Base-by-base conservation (phyloP, 129 eudicot genomes). In the Flaveria sonorensis region DNA sequence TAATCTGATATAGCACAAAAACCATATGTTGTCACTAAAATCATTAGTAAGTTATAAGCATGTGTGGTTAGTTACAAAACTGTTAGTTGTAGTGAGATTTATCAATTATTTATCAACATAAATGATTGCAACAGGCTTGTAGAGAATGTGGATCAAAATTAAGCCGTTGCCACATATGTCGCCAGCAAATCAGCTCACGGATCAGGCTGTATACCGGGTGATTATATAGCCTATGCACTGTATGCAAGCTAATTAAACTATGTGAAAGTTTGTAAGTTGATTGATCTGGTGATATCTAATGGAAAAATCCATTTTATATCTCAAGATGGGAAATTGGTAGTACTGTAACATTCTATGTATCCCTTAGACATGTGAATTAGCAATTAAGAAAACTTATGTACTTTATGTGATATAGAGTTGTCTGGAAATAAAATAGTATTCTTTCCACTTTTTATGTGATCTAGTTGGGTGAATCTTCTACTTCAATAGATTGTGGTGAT, bases 151-250 rank as follows among this genome's bases (percentile, higher is more conserved):
- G 91, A 50, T 18, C 84, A 48, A 81, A 70, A 76, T 76, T 90
- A 81, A 82, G 84, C 2, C 83, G 79, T 77, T 90, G 93, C 65
- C 93, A 89, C n/a, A 83, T 90, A 40, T 90, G 96, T 74, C 91
- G 96, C 39, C 89, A 81, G 60, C 77, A 78, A 68, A 87, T 87
- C 71, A 84, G 74, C 76, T 79, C 81, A 20, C 85, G 92, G 3
- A 82, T 87, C 81, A 87, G 92, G 89, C 83, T 87, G 2, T 87
- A 84, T 24, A 72, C 88, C 4, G 77, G 78, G 26, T 82, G 81
- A 81, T 76, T 12, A 6, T 39, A 57, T 60, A 26, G 5, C 5
- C 18, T 13, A 4, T 36, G 11, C 48, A 40, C 26, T 32, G 11
- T 7, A 18, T 63, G 20, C 9, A 30, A 47, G 20, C 12, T 19